Evolutionary conservation across 225 moss, liverwort and hornwort genomes (phyloP).

Genomic region (Neckera pumila): DNA sequence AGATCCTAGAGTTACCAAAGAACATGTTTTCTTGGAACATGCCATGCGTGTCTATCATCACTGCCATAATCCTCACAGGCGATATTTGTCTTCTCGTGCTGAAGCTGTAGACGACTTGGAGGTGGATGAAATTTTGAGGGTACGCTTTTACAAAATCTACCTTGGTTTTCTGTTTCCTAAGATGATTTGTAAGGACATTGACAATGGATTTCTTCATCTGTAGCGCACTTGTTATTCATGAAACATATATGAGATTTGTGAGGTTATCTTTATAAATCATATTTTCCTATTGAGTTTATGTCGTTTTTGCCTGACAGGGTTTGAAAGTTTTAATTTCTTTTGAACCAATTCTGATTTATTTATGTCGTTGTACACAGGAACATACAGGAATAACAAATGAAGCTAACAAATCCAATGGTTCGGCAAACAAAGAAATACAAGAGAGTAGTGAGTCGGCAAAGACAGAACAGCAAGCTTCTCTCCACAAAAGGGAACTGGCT

Average conservation of each 20-base stretch:
- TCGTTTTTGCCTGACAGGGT: background rate
- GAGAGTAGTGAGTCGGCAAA: background rate
- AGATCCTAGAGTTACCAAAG: conserved; percentile 25
- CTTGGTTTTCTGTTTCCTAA: background rate
- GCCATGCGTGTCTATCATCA: conserved; percentile 86
- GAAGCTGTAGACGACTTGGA: conserved; percentile 62
- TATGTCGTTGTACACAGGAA: conserved; percentile 10
- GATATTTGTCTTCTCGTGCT: conserved; percentile 55
- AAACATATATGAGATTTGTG: background rate
- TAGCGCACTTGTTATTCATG: background rate
- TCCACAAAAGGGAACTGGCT: conserved; percentile 19
- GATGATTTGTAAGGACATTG: background rate
- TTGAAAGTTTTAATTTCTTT: background rate
- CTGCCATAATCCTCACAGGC: conserved; percentile 58
- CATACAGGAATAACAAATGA: conserved; percentile 8
- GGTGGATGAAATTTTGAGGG: conserved; percentile 41
- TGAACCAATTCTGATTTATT: background rate
- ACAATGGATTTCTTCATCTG: background rate
- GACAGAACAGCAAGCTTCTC: background rate
- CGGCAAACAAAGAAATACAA: conserved; percentile 14
- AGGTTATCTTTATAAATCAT: background rate
- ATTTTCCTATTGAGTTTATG: background rate
- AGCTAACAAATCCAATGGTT: background rate
- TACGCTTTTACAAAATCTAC: background rate
- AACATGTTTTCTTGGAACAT: conserved; percentile 49